Conservation (phyloP, 805 yeast species). For the Cyberlindnera misumaiensis region DNA sequence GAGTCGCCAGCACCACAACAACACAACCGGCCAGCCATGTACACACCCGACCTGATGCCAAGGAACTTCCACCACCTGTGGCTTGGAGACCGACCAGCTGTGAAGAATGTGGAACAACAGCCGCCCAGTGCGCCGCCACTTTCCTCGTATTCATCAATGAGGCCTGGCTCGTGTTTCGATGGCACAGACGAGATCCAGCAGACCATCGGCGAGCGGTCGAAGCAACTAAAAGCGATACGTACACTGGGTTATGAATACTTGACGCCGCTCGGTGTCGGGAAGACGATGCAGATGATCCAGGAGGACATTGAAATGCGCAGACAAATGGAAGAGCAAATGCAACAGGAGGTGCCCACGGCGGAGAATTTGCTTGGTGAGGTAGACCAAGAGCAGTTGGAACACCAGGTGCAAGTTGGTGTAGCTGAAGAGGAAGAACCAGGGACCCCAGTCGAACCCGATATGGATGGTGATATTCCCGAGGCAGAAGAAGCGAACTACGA, state of each 20-base stretch:
- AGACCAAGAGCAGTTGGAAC: conserved; percentile 8
- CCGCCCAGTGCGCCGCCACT: conserved; percentile 42
- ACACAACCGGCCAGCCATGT: conserved; percentile 27
- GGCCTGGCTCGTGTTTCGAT: conserved; percentile 26
- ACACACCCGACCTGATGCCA: conserved; percentile 40
- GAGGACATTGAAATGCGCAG: conserved; percentile 25
- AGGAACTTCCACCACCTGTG: conserved; percentile 40
- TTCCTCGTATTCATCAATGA: conserved; percentile 46
- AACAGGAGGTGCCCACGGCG: conserved; percentile 19
- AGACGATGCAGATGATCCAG: conserved; percentile 39
- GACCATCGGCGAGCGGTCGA: conserved; percentile 10
- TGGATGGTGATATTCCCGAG: conserved; percentile 13
- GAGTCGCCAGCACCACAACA: no score
- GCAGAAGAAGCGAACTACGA: conserved; percentile 34
- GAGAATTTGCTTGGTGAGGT: conserved; percentile 27
- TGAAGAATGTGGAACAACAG: conserved; percentile 1
- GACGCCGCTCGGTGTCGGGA: conserved; percentile 53
- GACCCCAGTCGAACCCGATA: not conserved
- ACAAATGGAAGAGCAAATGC: conserved; percentile 23
- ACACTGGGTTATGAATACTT: conserved; percentile 42
- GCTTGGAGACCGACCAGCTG: conserved; percentile 19
- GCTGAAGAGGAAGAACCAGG: not conserved
- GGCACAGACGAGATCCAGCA: conserved; percentile 6
- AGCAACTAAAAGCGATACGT: conserved; percentile 27
- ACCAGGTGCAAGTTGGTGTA: not conserved